A percentile compares a stretch with the other conserved stretches of the same genome.
Evolutionary conservation across 176 grass and related monocot species (phyloP).

Genomic region (Oryza punctata): DNA sequence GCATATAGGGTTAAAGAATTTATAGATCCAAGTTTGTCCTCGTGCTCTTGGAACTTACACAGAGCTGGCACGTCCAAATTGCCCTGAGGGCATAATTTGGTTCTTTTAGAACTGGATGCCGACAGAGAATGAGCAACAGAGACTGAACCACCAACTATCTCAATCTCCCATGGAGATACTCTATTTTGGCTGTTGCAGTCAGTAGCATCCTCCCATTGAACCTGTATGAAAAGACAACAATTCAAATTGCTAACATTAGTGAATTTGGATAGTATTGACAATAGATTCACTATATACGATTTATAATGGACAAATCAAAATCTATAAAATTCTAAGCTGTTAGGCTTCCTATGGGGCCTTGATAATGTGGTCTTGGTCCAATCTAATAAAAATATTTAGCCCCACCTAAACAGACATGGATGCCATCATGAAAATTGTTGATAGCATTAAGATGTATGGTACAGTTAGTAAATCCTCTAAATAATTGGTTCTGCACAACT

Average conservation of each 20-base stretch:
- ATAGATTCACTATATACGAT: slow-evolving; percentile 26
- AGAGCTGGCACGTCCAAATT: slow-evolving; percentile 66
- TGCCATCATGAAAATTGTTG: background rate
- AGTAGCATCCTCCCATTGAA: slow-evolving; percentile 73
- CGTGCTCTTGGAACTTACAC: slow-evolving; percentile 50
- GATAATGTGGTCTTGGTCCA: background rate
- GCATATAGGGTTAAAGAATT: background rate
- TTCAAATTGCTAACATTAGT: slow-evolving; percentile 36
- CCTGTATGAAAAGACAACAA: slow-evolving; percentile 47
- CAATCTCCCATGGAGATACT: slow-evolving; percentile 93
- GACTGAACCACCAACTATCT: slow-evolving; percentile 59
- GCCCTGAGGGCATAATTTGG: slow-evolving; percentile 64
- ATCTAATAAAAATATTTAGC: background rate
- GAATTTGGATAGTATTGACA: background rate
- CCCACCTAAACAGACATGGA: background rate
- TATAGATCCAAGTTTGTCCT: background rate
- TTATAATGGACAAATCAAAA: background rate
- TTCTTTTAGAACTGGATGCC: slow-evolving; percentile 73
- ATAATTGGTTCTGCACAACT: too few species aligned
- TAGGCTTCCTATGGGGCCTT: background rate
- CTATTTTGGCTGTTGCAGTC: slow-evolving; percentile 65
- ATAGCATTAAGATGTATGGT: background rate
- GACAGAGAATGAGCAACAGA: slow-evolving; percentile 51
- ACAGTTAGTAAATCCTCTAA: background rate
- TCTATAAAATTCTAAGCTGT: background rate